Percentiles rank a stretch among this genome's conserved stretches.
phyloP scores from a whole-genome alignment of 805 yeast genomes.

The Nakazawaea wyomingensis region DNA sequence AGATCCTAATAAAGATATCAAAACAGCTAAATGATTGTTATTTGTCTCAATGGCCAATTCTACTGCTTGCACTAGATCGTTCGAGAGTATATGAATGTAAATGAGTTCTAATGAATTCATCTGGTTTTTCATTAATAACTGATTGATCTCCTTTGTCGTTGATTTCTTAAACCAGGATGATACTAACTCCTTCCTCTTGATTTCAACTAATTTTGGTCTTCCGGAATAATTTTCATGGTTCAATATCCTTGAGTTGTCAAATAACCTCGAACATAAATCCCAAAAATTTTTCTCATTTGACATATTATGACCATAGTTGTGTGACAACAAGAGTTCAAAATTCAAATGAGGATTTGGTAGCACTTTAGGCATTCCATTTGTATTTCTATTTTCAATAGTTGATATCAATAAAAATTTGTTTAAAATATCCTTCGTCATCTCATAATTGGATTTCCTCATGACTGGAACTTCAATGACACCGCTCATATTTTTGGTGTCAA shows the following conservation, averaged over 20 bases:
- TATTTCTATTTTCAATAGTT: slow-evolving; percentile 20
- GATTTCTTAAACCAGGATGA: slow-evolving; percentile 52
- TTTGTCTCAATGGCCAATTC: slow-evolving; percentile 52
- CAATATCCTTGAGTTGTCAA: slow-evolving; percentile 33
- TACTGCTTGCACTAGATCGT: slow-evolving; percentile 60
- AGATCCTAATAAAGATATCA: slow-evolving; percentile 68
- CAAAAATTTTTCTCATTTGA: slow-evolving; percentile 32
- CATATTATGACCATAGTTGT: slow-evolving; percentile 12
- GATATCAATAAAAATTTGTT: slow-evolving; percentile 21
- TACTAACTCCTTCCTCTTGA: slow-evolving; percentile 39
- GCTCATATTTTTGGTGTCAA: slow-evolving; percentile 6
- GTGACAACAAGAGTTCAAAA: slow-evolving; percentile 25
- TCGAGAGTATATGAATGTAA: slow-evolving; percentile 44
- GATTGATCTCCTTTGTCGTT: slow-evolving; percentile 30
- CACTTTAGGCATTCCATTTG: slow-evolving; percentile 34
- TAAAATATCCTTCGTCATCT: slow-evolving; percentile 15
- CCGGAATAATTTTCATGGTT: neutral
- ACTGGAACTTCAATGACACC: slow-evolving; percentile 8
- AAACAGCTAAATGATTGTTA: slow-evolving; percentile 65
- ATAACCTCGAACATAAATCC: slow-evolving; percentile 58
- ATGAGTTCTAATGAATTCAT: slow-evolving; percentile 45
- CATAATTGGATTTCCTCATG: neutral
- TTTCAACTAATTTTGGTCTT: slow-evolving; percentile 4
- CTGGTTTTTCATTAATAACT: slow-evolving; percentile 20
- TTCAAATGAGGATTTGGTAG: slow-evolving; percentile 23